Evolutionary conservation across 1,139 yeast species (phyloP), one percentile per base, ranked within the genome.

Genomic region (Debaryomyces subglobosus): DNA sequence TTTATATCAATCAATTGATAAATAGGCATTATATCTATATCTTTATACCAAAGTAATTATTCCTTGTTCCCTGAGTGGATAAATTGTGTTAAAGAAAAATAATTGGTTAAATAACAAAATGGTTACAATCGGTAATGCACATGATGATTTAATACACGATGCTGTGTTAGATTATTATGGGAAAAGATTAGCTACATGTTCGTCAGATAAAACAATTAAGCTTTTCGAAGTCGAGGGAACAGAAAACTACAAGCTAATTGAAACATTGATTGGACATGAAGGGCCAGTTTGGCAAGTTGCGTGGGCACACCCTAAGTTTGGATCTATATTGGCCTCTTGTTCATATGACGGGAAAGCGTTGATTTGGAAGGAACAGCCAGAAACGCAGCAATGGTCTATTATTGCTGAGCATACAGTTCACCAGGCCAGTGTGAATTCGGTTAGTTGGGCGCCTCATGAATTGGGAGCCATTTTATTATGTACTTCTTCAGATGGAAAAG

Each of bases 271-370:
- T 82, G 96, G 78, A 27, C 99, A 94, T 67, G 97, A 91, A 55
- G 99, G 99, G 20, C 98, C 99, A 9, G 97, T 95, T 44, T 95
- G 99, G 99, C 97, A 94, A 71, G 96, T 92, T 30, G 84, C 92
- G 46, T 94, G 99, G 99, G 98, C 99, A 2, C 99, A 95, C 66
- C 99, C 99, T 38, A 94, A 94, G 68, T 94, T 94, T 63, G 99
- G 99, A 33, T 87, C 91, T 5, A 89, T 94, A 56, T 77, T 94
- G 56, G 99, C 99, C 0, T 87, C 96, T 25, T 91, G 96, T 57
- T 89, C 97, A 1, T 95, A 90, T 63, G 99, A 94, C 64, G 99
- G 99, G 48, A 87, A 86, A 62, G 98, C 90, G 8, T 73, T 92
- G 55, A 85, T 95, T 60, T 94, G 99, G 99, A 87, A 91, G 64